Base-by-base conservation (phyloP, 2,329 filamentous ascomycete species). In the Xylariomycetidae sp. region DNA sequence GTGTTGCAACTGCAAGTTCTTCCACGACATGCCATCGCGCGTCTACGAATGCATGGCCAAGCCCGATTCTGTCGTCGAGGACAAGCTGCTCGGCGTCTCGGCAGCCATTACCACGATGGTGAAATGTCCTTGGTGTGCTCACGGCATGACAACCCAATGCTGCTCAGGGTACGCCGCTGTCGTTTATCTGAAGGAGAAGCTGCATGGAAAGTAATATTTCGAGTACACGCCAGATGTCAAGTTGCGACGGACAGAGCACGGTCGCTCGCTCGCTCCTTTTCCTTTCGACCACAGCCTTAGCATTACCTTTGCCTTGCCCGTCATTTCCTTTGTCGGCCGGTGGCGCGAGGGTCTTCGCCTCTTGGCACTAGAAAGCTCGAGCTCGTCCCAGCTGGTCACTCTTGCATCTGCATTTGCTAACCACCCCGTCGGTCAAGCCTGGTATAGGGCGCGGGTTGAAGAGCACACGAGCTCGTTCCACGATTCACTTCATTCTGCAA, bases 101-200 rank as follows among this genome's bases (percentile, higher is more conserved):
- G 74, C 74, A 1, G 61, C 70, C 6, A 67, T 79, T 27, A 75
- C 69, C 7, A 79, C 77, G 43, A 74, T 70, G 49, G 74, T 82
- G 17, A 74, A 72, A 44, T 85, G 81, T 52, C 79, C 79, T 7
- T 85, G 82, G 82, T 86, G 82, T 53, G 65, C 65, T 26, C 82
- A 86, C 59, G 71, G 72, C 31, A 85, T 86, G 80, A 79, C 67
- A 44, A 79, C 71, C 10, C 63, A 60, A 37, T 86, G 82, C 58
- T 86, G 82, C 53, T 70, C 79, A 9, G 81, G 79, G 6, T 81
- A 81, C 59, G 74, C 76, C 9, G 76, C 81, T 2, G 67, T 80
- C 27, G 72, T 86, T 4, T 74, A 79, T 40, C 60, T 85, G 47
- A 74, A 74, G 48, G 78, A 85, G 55, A 72, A 73, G 39, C 53